Evolutionary conservation across 495 filamentous ascomycete genomes (phyloP), one percentile per base, ranked within the genome.

Genomic region (Eremomyces bilateralis): DNA sequence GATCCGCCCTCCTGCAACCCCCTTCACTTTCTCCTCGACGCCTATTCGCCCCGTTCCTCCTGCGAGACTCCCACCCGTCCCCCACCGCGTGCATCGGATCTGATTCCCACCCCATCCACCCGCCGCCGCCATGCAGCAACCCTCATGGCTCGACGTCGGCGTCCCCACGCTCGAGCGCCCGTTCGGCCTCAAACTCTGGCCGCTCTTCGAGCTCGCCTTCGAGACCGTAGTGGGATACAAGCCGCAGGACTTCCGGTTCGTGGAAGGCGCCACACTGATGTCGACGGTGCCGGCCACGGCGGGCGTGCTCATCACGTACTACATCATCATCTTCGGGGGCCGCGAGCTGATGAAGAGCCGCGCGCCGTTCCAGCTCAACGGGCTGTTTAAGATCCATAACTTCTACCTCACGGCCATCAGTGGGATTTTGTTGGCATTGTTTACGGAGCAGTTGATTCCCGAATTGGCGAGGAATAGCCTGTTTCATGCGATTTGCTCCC

Each of bases 101-200:
- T n/a, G n/a, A n/a, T n/a, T n/a, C n/a, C n/a, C n/a, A n/a, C n/a
- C n/a, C n/a, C 24, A 27, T 27, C 6, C 24, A 27, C 8, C 8
- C 37, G 38, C 29, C 22, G 21, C 13, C 32, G 47, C 19, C 19
- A 44, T 46, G 47, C 43, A 40, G 35, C 34, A 39, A 31, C 43
- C 49, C 8, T 24, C 41, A 20, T 58, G 51, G 51, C 49, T 58
- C 21, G 40, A 54, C 25, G 35, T 40, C 40, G 54, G 54, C 38
- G 31, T 35, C 24, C 85, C 85, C 19, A 80, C 79, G 22, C 62
- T 94, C 44, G 84, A 94, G 53, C 69, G 78, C 45, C 88, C 88
- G 10, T 94, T 97, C 51, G 88, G 84, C 50, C 62, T 94, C 40
- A 60, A 77, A 29, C 57, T 95, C 57, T 97, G 88, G 88, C 85